A percentile compares a stretch with the other conserved stretches of the same genome.
Conservation (phyloP, 306 rosid species). For the Prinsepia uniflora region DNA sequence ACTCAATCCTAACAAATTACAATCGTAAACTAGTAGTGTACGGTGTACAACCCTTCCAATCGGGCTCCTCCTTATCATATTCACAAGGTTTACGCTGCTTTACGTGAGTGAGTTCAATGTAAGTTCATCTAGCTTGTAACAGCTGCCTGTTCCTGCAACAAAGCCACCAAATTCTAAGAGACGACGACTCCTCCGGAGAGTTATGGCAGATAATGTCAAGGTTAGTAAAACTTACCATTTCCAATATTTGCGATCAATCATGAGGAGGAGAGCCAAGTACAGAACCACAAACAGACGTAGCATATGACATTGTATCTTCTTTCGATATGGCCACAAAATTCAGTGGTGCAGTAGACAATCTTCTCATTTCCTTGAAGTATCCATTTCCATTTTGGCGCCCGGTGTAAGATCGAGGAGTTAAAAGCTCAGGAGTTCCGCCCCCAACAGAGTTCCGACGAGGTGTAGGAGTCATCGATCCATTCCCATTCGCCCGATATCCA, state of each 20-base stretch:
- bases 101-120: constrained; percentile 1
- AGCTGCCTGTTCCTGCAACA: constrained; percentile 51
- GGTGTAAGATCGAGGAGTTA: constrained; percentile 83
- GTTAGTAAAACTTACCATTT: constrained; percentile 30
- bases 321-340: constrained; percentile 81
- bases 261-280: constrained; percentile 91
- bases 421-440: constrained; percentile 63
- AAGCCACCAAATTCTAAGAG: constrained; percentile 1
- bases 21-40: constrained; percentile 58
- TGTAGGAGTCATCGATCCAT: constrained; percentile 80
- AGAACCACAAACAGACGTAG: constrained; percentile 67
- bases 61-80: constrained; percentile 37
- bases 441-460: constrained; percentile 86
- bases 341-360: constrained; percentile 78
- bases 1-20: constrained; percentile 48
- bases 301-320: constrained; percentile 90
- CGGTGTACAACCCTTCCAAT: constrained; percentile 4
- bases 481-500: constrained; percentile 68
- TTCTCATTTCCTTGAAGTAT: constrained; percentile 74
- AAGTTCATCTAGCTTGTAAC: constrained; percentile 32
- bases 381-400: constrained; percentile 96
- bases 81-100: constrained; percentile 53
- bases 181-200: no score
- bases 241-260: constrained; percentile 30
- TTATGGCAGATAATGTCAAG: background rate